Conservation (phyloP, 495 filamentous ascomycete genomes). For the Sordaria brevicollis region DNA sequence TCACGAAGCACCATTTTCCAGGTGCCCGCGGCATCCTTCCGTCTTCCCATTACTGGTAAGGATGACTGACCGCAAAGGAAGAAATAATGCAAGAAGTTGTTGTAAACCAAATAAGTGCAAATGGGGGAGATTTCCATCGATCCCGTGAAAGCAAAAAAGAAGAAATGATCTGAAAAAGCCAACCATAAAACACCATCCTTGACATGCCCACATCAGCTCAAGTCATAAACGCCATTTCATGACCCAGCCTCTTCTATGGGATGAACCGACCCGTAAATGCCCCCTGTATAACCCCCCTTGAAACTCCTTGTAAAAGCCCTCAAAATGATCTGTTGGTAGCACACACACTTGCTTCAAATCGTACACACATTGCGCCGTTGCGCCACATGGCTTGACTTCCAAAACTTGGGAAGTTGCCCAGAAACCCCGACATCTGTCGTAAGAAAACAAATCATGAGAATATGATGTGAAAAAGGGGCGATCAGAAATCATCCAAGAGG, state of each 20-base stretch:
- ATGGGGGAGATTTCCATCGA: neutral
- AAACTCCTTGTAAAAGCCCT: neutral
- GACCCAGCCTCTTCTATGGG: constrained; percentile 18
- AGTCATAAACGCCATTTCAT: constrained; percentile 8
- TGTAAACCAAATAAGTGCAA: neutral
- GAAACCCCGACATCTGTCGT: constrained; percentile 1
- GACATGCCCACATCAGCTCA: constrained; percentile 16
- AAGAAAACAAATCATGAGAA: constrained; percentile 6
- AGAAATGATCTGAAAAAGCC: constrained; percentile 11
- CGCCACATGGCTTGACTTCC: constrained; percentile 3
- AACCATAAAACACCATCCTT: constrained; percentile 5
- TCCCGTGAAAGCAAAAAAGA: constrained; percentile 6
- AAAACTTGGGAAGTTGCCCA: neutral
- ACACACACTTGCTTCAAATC: constrained; percentile 8
- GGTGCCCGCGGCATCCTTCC: constrained; percentile 1
- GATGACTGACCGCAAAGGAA: constrained; percentile 4
- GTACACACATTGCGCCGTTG: constrained; percentile 12
- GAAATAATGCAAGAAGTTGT: constrained; percentile 3
- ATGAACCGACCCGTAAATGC: constrained; percentile 8
- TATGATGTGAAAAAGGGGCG: neutral
- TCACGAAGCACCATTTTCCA: neutral
- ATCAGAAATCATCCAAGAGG: constrained; percentile 62
- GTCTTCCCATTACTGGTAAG: neutral
- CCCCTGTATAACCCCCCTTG: neutral
- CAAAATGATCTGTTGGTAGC: constrained; percentile 13